These are phyloP conservation scores for Quillaja saponaria DNA, from an alignment of 306 rosid species.

Conservation along the genomic window DNA sequence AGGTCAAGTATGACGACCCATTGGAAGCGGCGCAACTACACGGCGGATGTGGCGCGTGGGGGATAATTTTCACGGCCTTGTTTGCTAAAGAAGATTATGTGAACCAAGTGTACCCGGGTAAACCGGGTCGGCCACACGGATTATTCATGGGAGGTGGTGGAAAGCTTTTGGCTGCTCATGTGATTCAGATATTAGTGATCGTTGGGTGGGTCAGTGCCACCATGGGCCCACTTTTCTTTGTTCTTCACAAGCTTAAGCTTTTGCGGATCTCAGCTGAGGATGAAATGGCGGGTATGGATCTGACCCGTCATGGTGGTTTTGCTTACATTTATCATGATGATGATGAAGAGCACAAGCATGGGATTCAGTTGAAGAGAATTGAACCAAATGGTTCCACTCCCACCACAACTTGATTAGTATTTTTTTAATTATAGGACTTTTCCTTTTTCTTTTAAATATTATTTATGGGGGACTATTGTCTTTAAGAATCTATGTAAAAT, in stretches of 20 bases:
- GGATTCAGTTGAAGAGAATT: constrained; percentile 48
- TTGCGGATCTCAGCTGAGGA: constrained; percentile 71
- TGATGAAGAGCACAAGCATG: constrained; percentile 27
- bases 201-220: constrained; percentile 84
- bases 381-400: constrained; percentile 44
- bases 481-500: too few relatives aligned
- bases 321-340: constrained; percentile 69
- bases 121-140: constrained; percentile 48
- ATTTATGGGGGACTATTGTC: too few relatives aligned
- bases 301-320: constrained; percentile 94
- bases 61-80: constrained; percentile 74
- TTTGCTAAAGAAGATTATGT: constrained; percentile 75
- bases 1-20: constrained; percentile 59
- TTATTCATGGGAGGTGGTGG: constrained; percentile 86
- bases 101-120: constrained; percentile 48
- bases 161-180: constrained; percentile 61
- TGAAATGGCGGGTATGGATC: constrained; percentile 90
- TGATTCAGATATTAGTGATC: constrained; percentile 73
- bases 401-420: not conserved
- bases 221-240: constrained; percentile 77
- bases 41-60: constrained; percentile 99
- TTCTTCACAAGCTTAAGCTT: constrained; percentile 57
- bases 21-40: constrained; percentile 89
- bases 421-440: too few relatives aligned
- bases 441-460: too few relatives aligned